These are phyloP conservation scores for Xylaria cubensis DNA, from an alignment of 495 filamentous ascomycete genomes.

Conservation along the genomic window DNA sequence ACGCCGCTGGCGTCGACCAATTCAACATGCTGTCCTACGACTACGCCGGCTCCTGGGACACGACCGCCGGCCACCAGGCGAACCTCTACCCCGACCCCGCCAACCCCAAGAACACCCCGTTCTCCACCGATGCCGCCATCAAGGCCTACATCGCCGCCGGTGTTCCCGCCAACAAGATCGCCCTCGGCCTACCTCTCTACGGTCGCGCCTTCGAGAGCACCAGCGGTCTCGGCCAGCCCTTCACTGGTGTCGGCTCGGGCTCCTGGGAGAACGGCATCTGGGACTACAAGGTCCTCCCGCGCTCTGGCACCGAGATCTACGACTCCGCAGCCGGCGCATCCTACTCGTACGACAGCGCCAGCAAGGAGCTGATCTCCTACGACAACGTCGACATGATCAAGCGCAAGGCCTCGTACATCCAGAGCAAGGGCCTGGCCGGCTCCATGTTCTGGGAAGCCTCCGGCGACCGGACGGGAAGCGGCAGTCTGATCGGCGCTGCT, in stretches of 20 bases:
- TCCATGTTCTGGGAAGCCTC: constrained; percentile 94
- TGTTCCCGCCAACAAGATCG: constrained; percentile 69
- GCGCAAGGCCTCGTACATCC: constrained; percentile 71
- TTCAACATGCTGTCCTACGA: constrained; percentile 89
- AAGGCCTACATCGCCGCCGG: constrained; percentile 68
- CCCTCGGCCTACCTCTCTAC: constrained; percentile 87
- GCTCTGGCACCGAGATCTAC: constrained; percentile 51
- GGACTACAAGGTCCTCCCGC: constrained; percentile 77
- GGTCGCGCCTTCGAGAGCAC: constrained; percentile 79
- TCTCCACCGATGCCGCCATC: constrained; percentile 71
- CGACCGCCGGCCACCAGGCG: constrained; percentile 71
- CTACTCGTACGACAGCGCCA: constrained; percentile 70
- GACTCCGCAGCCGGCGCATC: constrained; percentile 62
- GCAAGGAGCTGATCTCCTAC: constrained; percentile 71
- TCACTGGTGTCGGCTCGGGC: constrained; percentile 66
- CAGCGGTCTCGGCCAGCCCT: constrained; percentile 69
- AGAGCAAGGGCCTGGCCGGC: constrained; percentile 69
- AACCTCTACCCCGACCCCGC: constrained; percentile 67
- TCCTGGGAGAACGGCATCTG: constrained; percentile 81
- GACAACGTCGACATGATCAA: constrained; percentile 69
- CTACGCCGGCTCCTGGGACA: constrained; percentile 73
- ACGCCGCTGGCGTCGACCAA: constrained; percentile 72
- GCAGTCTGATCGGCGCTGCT: constrained; percentile 68
- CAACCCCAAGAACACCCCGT: constrained; percentile 66
- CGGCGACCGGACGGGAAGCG: constrained; percentile 67